phyloP scores from a whole-genome alignment of 345 rosid species.

The Heritiera fomes region DNA sequence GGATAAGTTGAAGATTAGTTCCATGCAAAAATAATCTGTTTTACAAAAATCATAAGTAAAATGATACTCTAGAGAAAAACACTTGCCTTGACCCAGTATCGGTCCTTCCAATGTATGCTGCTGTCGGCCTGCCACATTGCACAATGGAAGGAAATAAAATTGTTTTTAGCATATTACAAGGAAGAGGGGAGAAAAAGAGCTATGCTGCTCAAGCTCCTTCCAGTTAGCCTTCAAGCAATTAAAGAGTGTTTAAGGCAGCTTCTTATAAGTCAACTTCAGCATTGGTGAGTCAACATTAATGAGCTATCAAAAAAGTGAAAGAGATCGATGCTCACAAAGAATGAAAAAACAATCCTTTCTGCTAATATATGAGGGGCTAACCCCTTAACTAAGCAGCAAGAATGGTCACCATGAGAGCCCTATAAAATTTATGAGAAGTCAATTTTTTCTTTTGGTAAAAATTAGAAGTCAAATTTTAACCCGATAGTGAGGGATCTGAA shows the following conservation, averaged over 20 bases:
- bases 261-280: slow-evolving; percentile 14
- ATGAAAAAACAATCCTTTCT: neutral
- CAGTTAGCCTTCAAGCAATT: neutral
- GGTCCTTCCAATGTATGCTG: slow-evolving; percentile 66
- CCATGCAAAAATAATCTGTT: neutral
- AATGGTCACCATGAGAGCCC: neutral
- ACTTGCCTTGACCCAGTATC: slow-evolving; percentile 98
- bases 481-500: too few species aligned
- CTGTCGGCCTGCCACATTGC: slow-evolving; percentile 63
- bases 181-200: neutral
- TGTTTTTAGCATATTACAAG: neutral
- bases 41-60: neutral
- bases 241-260: neutral
- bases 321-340: neutral
- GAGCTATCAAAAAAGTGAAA: neutral
- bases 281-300: neutral
- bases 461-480: neutral
- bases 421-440: neutral
- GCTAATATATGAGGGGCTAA: too few species aligned
- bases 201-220: neutral
- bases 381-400: neutral
- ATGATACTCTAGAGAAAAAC: neutral
- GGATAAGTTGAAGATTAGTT: neutral
- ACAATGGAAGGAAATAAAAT: neutral
- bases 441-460: neutral